Evolutionary conservation across 768 basidiomycete genomes (phyloP), one percentile per base, ranked within the genome.

Genomic region (Nevesoporus exiguus): DNA sequence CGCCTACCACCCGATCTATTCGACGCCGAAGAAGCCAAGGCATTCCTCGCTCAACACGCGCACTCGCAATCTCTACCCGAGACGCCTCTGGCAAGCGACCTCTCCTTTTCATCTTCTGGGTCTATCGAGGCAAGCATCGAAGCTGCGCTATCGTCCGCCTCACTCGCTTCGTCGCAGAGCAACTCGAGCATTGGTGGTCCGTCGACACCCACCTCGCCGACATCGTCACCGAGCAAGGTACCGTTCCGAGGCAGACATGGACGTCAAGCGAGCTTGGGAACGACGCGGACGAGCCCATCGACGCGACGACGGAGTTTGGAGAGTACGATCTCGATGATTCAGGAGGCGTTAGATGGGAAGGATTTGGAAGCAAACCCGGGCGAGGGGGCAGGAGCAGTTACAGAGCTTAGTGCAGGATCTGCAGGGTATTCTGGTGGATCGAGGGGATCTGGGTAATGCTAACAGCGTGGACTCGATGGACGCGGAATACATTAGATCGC

Each of bases 1-100:
- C 88, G 94, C 31, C 77, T 98, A n/a, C 97, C 96, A 3, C 96
- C 96, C 2, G 93, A 98, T 15, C 79, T 99, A 17, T 88, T 93
- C 68, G 95, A 98, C 65, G 86, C 84, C 7, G 69, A 70, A 54
- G 85, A 88, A 71, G 86, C 84, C 52, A 83, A 80, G 59, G 83
- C 86, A 7, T 80, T 84, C 58, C 64, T 89, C 52, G 58, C 66
- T 46, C 68, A 67, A 54, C 65, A 69, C 25, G 59, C 52, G 0
- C 68, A 70, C 13, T 68, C 71, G 5, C 68, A 64, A 34, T 74
- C 74, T 3, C 68, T 76, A 17, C 87, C 90, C 0, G 72, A 77
- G 11, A 81, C 85, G 0, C 82, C 87, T 1, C 73, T 73, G 11
- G 51, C 10, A 14, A 55, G 74, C 5, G 74, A 80, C 40, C 66